Base-by-base conservation (phyloP, 2,329 filamentous ascomycete species). In the Drechslera avenae region DNA sequence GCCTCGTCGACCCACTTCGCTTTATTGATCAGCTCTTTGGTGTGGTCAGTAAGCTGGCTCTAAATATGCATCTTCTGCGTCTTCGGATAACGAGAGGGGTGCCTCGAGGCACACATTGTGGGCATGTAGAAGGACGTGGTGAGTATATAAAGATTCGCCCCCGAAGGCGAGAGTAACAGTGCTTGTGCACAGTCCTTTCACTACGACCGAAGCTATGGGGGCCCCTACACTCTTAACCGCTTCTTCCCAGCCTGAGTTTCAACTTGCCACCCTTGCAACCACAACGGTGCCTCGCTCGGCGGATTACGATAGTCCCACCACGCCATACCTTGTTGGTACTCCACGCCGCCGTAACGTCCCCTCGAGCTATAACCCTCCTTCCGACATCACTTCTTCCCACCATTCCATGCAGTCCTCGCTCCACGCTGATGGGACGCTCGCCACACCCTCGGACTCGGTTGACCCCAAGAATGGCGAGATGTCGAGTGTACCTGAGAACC, bases 391-490 rank as follows among this genome's bases (percentile, higher is more conserved):
- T 8, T 14, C 18, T 17, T 13, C 9, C 9, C 7, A 33, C 39
- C 19, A 21, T 16, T 10, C 43, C 33, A 47, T 33, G 21, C 5
- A 16, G 6, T 30, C 13, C 16, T 19, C 36, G 2, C 31, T 23
- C 33, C 18, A 43, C 19, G 9, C 21, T 28, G 19, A 18, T 7
- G 23, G 28, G 3, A 19, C 17, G 6, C n/a, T 31, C 19, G 19
- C 17, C 18, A 17, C 16, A 7, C 40, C 35, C 12, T 5, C 10
- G 10, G 19, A 41, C 6, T 30, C 40, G 10, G 19, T 45, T 36
- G 19, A 41, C 19, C 26, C 40, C 28, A 19, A 49, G 30, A 39
- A 41, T 21, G 19, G 39, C 32, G 19, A 49, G 30, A 35, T 23
- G 13, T 28, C 36, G 17, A 42, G 30, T 39, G 16, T 28, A 8